Evolutionary conservation across 345 rosid species (phyloP).

Genomic region (Clausena lansium): DNA sequence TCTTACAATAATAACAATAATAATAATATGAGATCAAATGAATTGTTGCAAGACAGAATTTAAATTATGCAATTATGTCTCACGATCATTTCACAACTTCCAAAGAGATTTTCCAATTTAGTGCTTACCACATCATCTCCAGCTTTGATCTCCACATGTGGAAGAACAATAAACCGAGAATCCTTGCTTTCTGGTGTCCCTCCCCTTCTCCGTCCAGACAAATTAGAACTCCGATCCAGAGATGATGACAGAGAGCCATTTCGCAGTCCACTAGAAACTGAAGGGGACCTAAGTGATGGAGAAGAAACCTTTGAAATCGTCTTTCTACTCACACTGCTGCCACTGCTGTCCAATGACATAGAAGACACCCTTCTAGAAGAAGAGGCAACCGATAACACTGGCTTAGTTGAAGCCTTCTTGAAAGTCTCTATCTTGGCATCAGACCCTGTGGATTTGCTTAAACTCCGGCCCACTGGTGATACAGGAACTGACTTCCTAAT

Average conservation of each 20-base stretch:
- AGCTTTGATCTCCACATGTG: slow-evolving; percentile 89
- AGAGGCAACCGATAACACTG: slow-evolving; percentile 43
- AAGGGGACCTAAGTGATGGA: slow-evolving; percentile 59
- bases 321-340: slow-evolving; percentile 58
- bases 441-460: slow-evolving; percentile 50
- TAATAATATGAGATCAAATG: neutral
- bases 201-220: slow-evolving; percentile 61
- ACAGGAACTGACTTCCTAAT: slow-evolving; percentile 43
- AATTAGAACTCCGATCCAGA: slow-evolving; percentile 59
- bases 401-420: slow-evolving; percentile 49
- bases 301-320: slow-evolving; percentile 60
- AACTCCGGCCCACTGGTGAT: slow-evolving; percentile 50
- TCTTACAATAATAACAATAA: neutral
- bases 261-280: slow-evolving; percentile 69
- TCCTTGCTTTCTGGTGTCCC: slow-evolving; percentile 70
- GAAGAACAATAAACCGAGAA: slow-evolving; percentile 82
- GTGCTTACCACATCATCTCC: slow-evolving; percentile 88
- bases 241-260: slow-evolving; percentile 59
- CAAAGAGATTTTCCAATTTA: neutral
- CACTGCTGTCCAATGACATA: slow-evolving; percentile 58
- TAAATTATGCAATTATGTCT: neutral
- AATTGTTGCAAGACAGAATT: neutral
- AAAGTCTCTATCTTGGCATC: slow-evolving; percentile 42
- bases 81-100: neutral
- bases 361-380: slow-evolving; percentile 60